A percentile compares a stretch with the other conserved stretches of the same genome.
Conservation (phyloP, 2,329 filamentous ascomycete species). For the Chrysoporthe deuterocubensis region DNA sequence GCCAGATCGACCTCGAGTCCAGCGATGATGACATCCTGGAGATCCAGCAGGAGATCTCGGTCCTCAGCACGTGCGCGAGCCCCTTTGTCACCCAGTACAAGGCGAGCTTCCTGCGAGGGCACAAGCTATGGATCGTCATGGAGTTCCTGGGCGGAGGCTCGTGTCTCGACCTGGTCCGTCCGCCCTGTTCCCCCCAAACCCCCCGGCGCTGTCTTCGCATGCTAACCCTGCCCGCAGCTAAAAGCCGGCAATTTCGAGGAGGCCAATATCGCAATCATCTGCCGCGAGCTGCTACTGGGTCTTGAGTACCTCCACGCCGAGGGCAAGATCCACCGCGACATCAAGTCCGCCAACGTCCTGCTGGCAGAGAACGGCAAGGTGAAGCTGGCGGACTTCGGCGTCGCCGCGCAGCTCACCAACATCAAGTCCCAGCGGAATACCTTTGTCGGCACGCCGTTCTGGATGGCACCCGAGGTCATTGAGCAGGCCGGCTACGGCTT, state of each 20-base stretch:
- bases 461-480: conserved; percentile 96
- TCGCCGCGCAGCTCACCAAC: conserved; percentile 93
- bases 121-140: conserved; percentile 99
- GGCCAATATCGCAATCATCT: conserved; percentile 90
- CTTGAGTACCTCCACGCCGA: conserved; percentile 92
- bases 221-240: conserved; percentile 59
- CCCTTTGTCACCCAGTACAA: conserved; percentile 96
- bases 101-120: conserved; percentile 91
- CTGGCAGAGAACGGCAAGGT: conserved; percentile 89
- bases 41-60: conserved; percentile 95
- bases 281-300: conserved; percentile 85
- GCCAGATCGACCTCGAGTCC: conserved; percentile 94
- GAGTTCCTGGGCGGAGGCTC: conserved; percentile 95
- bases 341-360: conserved; percentile 96
- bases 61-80: conserved; percentile 92
- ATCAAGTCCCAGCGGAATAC: conserved; percentile 98
- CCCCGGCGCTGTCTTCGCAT: background rate
- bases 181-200: background rate
- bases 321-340: conserved; percentile 94
- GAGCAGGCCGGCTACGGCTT: conserved; percentile 83
- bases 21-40: conserved; percentile 98
- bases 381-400: conserved; percentile 96
- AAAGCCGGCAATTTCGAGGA: conserved; percentile 91
- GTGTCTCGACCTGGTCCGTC: conserved; percentile 82
- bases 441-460: conserved; percentile 95